Evolutionary conservation across 805 yeast genomes (phyloP), one percentile per base, ranked within the genome.

Genomic region (Candida vaughaniae): DNA sequence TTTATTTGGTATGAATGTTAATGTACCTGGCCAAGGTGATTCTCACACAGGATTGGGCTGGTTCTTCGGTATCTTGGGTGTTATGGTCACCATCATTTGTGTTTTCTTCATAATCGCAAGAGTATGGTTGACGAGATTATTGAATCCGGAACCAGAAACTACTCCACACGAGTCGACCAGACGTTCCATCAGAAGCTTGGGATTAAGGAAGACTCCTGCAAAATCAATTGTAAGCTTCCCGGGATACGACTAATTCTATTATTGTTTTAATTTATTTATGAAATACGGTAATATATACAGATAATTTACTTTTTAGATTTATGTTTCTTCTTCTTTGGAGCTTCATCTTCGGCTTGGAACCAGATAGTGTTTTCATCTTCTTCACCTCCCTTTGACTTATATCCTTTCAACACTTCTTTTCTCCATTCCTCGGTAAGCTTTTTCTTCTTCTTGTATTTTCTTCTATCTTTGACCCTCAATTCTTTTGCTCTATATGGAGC

Each of bases 1-100:
- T 58, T 55, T 90, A 45, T 91, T 91, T 62, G 97, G 97, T 53
- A 91, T 91, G 99, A 91, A 91, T 60, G 98, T 91, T 14, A 61
- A 51, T 9, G 85, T 91, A 19, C 97, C 97, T 0, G 96, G 96
- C 19, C 65, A 49, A 10, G 70, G 47, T 2, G 64, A 62, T 29
- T 6, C 4, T 16, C 19, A 15, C 6, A 9, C 31, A 5, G 36
- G 39, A 5, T 44, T 51, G 9, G 34, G 35, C 8, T 59, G 64
- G 64, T 59, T 55, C 30, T 58, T 56, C 23, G 64, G 63, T 4
- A 57, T 59, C 35, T 22, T 59, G 26, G 64, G 62, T 3, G 56
- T 55, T 2, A 56, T 59, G 57, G 41, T 48, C 26, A 38, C 35
- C 12, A 39, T 58, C 25, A 49, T 56, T n/a, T 15, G 40, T 11